Evolutionary conservation across 805 yeast species (phyloP).

Genomic region (Hanseniaspora vineae): DNA sequence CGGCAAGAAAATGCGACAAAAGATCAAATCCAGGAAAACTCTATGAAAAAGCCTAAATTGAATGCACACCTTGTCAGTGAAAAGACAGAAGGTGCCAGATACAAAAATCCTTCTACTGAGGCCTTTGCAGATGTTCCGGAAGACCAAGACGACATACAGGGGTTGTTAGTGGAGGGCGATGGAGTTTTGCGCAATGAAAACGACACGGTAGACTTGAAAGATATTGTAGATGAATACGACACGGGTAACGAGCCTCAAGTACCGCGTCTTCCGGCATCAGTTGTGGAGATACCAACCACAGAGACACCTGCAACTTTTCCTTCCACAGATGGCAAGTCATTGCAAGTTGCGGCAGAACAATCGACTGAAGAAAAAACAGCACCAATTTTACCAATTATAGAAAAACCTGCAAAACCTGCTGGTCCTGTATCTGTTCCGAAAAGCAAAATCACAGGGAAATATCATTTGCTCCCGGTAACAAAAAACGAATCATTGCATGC

Average conservation of each 20-base stretch:
- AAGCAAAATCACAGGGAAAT: slow-evolving; percentile 18
- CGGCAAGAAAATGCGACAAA: too few species aligned
- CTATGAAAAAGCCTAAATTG: not conserved
- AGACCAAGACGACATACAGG: not conserved
- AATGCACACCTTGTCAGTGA: not conserved
- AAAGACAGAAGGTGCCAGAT: not conserved
- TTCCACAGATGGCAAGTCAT: too few species aligned
- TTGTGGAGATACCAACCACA: slow-evolving; percentile 13
- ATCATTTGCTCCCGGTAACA: slow-evolving; percentile 25
- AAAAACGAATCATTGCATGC: slow-evolving; percentile 34
- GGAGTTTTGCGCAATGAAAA: slow-evolving; percentile 5
- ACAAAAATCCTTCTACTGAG: not conserved
- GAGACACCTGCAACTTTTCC: slow-evolving; percentile 10
- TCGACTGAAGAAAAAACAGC: slow-evolving; percentile 7
- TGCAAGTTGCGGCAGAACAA: slow-evolving; percentile 8
- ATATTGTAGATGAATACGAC: slow-evolving; percentile 5
- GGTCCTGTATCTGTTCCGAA: slow-evolving; percentile 16
- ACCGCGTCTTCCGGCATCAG: slow-evolving; percentile 9
- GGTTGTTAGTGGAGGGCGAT: slow-evolving; percentile 2
- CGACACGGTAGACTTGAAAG: slow-evolving; percentile 3
- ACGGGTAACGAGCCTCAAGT: slow-evolving; percentile 30
- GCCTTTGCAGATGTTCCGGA: slow-evolving; percentile 1
- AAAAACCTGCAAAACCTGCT: slow-evolving; percentile 9
- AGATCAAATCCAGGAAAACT: slow-evolving; percentile 1
- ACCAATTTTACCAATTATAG: not conserved